Evolutionary conservation across 345 rosid genomes (phyloP).

Genomic region (Pistacia atlantica): DNA sequence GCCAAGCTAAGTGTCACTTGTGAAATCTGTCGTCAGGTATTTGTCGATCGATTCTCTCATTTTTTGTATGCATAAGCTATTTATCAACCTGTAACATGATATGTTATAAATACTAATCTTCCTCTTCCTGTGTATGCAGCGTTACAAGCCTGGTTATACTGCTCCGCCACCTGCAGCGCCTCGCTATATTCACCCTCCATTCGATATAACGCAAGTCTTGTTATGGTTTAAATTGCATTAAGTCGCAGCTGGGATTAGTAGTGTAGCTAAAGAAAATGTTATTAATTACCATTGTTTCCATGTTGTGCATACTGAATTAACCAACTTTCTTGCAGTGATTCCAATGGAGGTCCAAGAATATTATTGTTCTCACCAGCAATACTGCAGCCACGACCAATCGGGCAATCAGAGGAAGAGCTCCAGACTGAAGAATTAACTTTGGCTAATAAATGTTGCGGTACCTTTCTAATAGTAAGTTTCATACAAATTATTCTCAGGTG

Average conservation of each 20-base stretch:
- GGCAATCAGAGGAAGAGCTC: background rate
- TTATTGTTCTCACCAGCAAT: background rate
- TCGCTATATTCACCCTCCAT: background rate
- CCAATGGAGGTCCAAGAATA: background rate
- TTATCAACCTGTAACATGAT: too few species aligned
- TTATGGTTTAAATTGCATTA: too few species aligned
- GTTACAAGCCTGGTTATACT: slow-evolving; percentile 9
- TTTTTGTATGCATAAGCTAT: too few species aligned
- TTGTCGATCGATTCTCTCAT: background rate
- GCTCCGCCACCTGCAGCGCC: background rate
- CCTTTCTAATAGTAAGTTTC: background rate
- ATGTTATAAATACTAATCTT: background rate
- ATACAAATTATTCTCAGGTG: too few species aligned
- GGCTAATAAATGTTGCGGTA: background rate
- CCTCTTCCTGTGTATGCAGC: background rate
- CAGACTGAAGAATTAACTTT: background rate
- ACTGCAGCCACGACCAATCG: too few species aligned
- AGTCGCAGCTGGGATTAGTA: background rate
- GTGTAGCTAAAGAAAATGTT: background rate
- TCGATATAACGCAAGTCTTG: slow-evolving; percentile 12
- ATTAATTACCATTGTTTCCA: background rate
- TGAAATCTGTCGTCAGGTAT: slow-evolving; percentile 52
- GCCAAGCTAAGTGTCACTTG: slow-evolving; percentile 45
- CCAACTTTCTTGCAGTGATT: slow-evolving; percentile 13
- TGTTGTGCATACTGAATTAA: background rate